Base-by-base conservation (phyloP, 1,284 basidiomycete species). In the Phenoliferia sp. region DNA sequence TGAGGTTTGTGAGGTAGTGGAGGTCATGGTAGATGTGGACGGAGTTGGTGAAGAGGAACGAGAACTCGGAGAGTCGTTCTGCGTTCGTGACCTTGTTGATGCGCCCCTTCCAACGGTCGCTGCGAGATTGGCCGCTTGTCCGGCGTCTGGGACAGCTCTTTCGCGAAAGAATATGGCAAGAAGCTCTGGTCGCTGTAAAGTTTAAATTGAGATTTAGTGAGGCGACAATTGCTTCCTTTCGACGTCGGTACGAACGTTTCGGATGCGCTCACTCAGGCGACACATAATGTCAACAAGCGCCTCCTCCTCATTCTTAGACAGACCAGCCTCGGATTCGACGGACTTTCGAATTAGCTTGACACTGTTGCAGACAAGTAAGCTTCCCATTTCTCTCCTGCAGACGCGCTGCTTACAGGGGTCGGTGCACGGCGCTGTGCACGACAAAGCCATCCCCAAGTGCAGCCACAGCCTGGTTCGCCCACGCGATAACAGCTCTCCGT, bases 111-210 rank as follows among this genome's bases (percentile, higher is more conserved):
- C 55, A 1, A 56, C 19, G 6, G 58, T 55, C 4, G 44, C 48
- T 6, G 64, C 66, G 50, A 68, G 88, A 89, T 71, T 88, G 87
- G 60, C 62, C 50, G 32, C 73, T 57, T 10, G 74, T 56, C 57
- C 68, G 54, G 34, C 75, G 72, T 57, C 76, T 74, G 63, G 55
- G 4, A 56, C 16, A 10, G 62, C 29, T 75, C 90, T 94, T 77
- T 95, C 92, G 76, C 94, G 91, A 78, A 96, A 94, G 82, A 96
- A 96, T 70, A 97, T 94, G 84, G 95, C 90, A 50, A 97, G 85
- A 2, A 97, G 82, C 74, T 94, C 91, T 5, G 92, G 88, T 89
- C 17, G 15, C 32, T 15, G 39, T 5, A 16, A 26, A 0, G 29
- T 19, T 17, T 33, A 39, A 31, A 36, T 29, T 44, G 31, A 29